These are phyloP conservation scores for Clavispora vitiphila DNA, from an alignment of 805 yeast genomes.

Conservation along the genomic window DNA sequence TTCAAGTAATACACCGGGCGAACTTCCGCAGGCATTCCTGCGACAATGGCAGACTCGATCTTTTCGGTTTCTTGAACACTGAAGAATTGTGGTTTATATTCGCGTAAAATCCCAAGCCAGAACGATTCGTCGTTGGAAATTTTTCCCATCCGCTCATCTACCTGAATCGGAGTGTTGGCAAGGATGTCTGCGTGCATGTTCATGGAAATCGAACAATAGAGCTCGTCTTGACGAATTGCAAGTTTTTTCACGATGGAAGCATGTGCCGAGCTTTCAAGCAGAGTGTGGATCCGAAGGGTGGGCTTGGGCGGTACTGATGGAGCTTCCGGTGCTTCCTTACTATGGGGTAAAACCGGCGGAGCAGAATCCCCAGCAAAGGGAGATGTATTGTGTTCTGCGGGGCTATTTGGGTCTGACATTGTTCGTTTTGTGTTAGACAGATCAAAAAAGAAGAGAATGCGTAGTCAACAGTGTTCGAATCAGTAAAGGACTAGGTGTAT, in stretches of 20 bases:
- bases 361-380: not conserved
- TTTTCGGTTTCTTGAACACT: constrained; percentile 5
- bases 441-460: not conserved
- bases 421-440: not conserved
- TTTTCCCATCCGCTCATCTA: constrained; percentile 1
- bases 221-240: constrained; percentile 9
- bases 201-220: constrained; percentile 6
- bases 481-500: not conserved
- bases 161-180: constrained; percentile 8
- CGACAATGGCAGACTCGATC: constrained; percentile 15
- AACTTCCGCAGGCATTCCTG: constrained; percentile 28
- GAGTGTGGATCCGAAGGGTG: not conserved
- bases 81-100: constrained; percentile 12
- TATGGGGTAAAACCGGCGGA: not conserved
- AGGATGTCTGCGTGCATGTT: constrained; percentile 9
- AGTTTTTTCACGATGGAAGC: constrained; percentile 8
- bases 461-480: not conserved
- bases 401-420: not conserved
- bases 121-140: constrained; percentile 7
- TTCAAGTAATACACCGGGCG: constrained; percentile 31
- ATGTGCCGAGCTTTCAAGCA: not conserved
- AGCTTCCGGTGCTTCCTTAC: not conserved
- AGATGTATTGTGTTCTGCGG: not conserved
- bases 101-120: constrained; percentile 18
- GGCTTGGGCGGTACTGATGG: constrained; percentile 10